phyloP scores from a whole-genome alignment of 2,329 filamentous ascomycete genomes.

The Cordyceps sp. region DNA sequence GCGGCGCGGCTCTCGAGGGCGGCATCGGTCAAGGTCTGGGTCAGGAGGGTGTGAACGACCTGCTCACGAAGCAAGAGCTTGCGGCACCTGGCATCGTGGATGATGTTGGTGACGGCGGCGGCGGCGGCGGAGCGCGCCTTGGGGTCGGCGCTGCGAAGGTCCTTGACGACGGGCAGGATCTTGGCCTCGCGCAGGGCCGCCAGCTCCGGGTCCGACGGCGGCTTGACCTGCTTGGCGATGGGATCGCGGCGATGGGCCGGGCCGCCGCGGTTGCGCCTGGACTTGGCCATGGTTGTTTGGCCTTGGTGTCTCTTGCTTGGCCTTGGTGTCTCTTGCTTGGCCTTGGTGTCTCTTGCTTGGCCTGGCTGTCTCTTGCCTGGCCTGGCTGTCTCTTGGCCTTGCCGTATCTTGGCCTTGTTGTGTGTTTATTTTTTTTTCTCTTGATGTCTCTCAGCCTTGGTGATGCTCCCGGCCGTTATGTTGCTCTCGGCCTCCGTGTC shows the following conservation, averaged over 20 bases:
- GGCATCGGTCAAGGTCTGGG: constrained; percentile 46
- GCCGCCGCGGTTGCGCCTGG: constrained; percentile 34
- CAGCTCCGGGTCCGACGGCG: constrained; percentile 45
- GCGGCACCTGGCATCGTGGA: constrained; percentile 43
- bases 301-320: not conserved
- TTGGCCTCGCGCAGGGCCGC: constrained; percentile 44
- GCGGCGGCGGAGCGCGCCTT: constrained; percentile 44
- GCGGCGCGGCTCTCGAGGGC: constrained; percentile 46
- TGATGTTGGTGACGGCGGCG: constrained; percentile 41
- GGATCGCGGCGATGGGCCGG: constrained; percentile 34
- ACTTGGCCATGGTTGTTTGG: constrained; percentile 35
- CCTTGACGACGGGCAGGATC: constrained; percentile 45
- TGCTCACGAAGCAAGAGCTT: constrained; percentile 51
- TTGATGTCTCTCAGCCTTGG: too few relatives aligned
- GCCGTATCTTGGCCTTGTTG: too few relatives aligned
- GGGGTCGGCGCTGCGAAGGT: constrained; percentile 41
- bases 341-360: not conserved
- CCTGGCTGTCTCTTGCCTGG: not conserved
- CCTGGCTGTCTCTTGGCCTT: too few relatives aligned
- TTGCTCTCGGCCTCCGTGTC: too few relatives aligned
- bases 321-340: not conserved
- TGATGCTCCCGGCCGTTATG: too few relatives aligned
- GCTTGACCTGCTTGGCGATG: constrained; percentile 39
- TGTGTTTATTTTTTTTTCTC: too few relatives aligned
- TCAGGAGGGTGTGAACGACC: constrained; percentile 45